Base-by-base conservation (phyloP, 352 stramenopile species). In the Globisporangium echinulatum region DNA sequence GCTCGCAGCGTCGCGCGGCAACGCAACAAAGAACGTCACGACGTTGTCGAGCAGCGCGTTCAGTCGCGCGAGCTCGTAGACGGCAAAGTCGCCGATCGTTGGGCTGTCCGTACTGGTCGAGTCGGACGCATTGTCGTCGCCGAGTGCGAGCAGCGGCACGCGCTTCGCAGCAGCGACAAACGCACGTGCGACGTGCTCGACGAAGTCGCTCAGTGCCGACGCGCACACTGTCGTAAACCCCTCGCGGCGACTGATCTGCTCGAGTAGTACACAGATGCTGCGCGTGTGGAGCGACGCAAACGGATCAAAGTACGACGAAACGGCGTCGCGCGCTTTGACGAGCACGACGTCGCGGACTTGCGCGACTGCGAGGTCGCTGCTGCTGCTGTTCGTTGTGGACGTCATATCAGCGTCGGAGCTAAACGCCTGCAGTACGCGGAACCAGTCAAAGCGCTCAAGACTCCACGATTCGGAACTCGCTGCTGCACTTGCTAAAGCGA, bases 1-100 rank as follows among this genome's bases (percentile, higher is more conserved):
- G 42, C 61, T 19, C 11, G 25, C 46, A 1, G 49, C 11, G 3
- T 66, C 68, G 44, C 62, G 70, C 0, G 79, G 75, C 7, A 89
- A 66, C 51, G 70, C 64, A 8, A 86, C 79, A 49, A 91, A 88
- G 36, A 91, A 50, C 38, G 69, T 81, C n/a, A 88, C 58, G 19
- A 79, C 63, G 37, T 91, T 88, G 56, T 89, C 81, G 40, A 82
- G 68, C 8, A 90, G 67, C n/a, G 62, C 61, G 43, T 70, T 79
- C 39, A 90, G 85, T 25, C 71, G 63, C n/a, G 71, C 62, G 25
- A 85, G 17, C 33, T 79, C 57, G 52, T 82, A 88, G 15, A 44
- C 19, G 0, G 66, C 73, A 37, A 88, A 74, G 9, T 52, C 17
- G 7, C 15, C 37, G 4, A 47, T 17, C 7, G 49, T 60, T 37